phyloP scores from a whole-genome alignment of 257 asterid species.

The Solanum etuberosum region DNA sequence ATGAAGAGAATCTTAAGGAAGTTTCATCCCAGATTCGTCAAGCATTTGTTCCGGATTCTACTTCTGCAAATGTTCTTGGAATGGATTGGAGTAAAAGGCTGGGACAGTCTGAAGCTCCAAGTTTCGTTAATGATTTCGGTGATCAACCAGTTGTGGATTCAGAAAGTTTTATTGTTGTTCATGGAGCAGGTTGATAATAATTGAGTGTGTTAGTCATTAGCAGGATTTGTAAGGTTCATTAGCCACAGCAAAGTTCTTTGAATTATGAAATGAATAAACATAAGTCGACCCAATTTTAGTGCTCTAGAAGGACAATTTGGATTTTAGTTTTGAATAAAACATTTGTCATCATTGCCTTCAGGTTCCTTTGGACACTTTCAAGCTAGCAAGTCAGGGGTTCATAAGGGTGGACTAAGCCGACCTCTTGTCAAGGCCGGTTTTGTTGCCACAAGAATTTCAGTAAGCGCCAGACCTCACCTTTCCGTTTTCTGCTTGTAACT shows the following conservation, averaged over 20 bases:
- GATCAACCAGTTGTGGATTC: slow-evolving; percentile 32
- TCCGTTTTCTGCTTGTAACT: not conserved
- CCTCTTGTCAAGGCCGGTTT: slow-evolving; percentile 89
- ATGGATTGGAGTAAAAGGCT: slow-evolving; percentile 97
- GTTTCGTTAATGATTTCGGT: slow-evolving; percentile 17
- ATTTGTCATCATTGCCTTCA: slow-evolving; percentile 7
- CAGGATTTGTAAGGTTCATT: not conserved
- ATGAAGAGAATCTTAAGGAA: slow-evolving; percentile 45
- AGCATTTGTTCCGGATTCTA: slow-evolving; percentile 46
- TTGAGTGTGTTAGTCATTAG: not conserved
- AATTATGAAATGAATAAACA: not conserved
- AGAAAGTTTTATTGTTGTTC: slow-evolving; percentile 62
- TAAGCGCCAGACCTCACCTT: slow-evolving; percentile 15
- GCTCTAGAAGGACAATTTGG: not conserved
- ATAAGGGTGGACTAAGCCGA: slow-evolving; percentile 66
- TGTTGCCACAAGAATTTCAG: slow-evolving; percentile 96
- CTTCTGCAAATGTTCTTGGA: slow-evolving; percentile 22
- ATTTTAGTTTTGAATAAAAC: not conserved
- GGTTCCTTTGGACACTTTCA: slow-evolving; percentile 99
- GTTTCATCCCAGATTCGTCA: slow-evolving; percentile 74
- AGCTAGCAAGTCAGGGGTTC: slow-evolving; percentile 93
- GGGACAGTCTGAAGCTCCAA: slow-evolving; percentile 39
- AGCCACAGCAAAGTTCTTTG: not conserved
- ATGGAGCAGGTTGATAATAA: slow-evolving; percentile 76
- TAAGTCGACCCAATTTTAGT: not conserved